phyloP scores from a whole-genome alignment of 2,329 filamentous ascomycete genomes.

The Trichoderma lentiforme region DNA sequence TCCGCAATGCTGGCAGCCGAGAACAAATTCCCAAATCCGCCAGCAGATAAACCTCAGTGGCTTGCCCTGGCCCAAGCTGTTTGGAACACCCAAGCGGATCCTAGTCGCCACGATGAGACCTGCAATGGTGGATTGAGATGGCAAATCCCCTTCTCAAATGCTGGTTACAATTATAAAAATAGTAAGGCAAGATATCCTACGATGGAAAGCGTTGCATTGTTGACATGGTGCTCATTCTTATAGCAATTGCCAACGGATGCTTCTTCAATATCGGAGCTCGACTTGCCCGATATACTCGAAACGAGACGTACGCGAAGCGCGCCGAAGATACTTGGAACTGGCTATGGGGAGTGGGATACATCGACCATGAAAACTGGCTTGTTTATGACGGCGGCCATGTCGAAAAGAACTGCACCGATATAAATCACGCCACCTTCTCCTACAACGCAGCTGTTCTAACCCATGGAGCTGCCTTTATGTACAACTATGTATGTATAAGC shows the following conservation, averaged over 20 bases:
- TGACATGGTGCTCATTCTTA: not conserved
- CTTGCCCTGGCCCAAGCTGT: constrained; percentile 66
- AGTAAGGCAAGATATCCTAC: constrained; percentile 34
- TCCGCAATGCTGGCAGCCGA: constrained; percentile 66
- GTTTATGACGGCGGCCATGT: constrained; percentile 64
- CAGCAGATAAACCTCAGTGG: constrained; percentile 54
- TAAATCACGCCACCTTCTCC: constrained; percentile 63
- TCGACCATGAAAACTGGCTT: constrained; percentile 57
- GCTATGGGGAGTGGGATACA: constrained; percentile 51
- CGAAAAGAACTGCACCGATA: constrained; percentile 55
- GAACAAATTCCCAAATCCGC: constrained; percentile 58
- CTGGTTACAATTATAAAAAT: constrained; percentile 74
- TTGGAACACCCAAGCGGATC: constrained; percentile 58
- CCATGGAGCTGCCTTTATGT: constrained; percentile 65
- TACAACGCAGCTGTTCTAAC: constrained; percentile 63
- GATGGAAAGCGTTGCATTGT: fast-evolving
- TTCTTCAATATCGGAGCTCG: constrained; percentile 66
- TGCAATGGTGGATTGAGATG: constrained; percentile 71
- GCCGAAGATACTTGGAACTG: constrained; percentile 63
- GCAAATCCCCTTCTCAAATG: constrained; percentile 74
- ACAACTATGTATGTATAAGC: constrained; percentile 52
- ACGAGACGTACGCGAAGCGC: constrained; percentile 61
- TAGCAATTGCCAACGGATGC: constrained; percentile 58
- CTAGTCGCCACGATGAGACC: constrained; percentile 60
- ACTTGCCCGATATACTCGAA: constrained; percentile 67